Conservation (phyloP, 805 yeast genomes). For the Candida awuae region DNA sequence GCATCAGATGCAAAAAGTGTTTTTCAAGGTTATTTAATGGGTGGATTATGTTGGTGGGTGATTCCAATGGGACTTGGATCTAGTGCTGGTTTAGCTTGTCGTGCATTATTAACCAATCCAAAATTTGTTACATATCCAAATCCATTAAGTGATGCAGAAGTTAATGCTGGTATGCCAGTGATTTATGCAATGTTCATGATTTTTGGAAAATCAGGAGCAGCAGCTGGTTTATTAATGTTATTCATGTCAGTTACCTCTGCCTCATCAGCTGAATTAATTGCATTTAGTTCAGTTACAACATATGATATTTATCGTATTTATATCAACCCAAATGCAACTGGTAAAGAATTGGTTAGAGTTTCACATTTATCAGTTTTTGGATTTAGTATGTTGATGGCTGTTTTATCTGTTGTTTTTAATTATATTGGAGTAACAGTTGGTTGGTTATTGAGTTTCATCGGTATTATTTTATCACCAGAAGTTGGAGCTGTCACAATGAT, state of each 20-base stretch:
- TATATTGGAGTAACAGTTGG: conserved; percentile 35
- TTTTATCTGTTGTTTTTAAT: conserved; percentile 32
- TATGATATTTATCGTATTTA: conserved; percentile 36
- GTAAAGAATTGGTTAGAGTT: conserved; percentile 29
- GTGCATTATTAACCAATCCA: conserved; percentile 28
- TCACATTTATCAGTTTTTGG: conserved; percentile 29
- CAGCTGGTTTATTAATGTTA: conserved; percentile 32
- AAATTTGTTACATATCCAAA: conserved; percentile 36
- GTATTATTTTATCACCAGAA: conserved; percentile 34
- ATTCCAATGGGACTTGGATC: conserved; percentile 38
- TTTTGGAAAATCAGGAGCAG: conserved; percentile 36
- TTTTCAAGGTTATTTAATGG: conserved; percentile 30
- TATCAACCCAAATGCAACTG: conserved; percentile 33
- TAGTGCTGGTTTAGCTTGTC: conserved; percentile 32
- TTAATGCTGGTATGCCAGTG: conserved; percentile 33
- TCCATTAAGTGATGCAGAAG: conserved; percentile 30
- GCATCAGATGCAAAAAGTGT: conserved; percentile 32
- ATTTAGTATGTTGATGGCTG: conserved; percentile 39
- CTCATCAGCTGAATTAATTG: conserved; percentile 35
- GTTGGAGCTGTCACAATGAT: conserved; percentile 29
- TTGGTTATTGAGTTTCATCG: conserved; percentile 34
- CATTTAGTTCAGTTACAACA: conserved; percentile 33
- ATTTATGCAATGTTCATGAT: conserved; percentile 29
- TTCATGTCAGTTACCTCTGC: conserved; percentile 40
- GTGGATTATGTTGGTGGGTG: conserved; percentile 32